Percentiles rank a stretch among this genome's conserved stretches.
Evolutionary conservation across 2,329 filamentous ascomycete species (phyloP).

Genomic region (Fusarium sacchari): DNA sequence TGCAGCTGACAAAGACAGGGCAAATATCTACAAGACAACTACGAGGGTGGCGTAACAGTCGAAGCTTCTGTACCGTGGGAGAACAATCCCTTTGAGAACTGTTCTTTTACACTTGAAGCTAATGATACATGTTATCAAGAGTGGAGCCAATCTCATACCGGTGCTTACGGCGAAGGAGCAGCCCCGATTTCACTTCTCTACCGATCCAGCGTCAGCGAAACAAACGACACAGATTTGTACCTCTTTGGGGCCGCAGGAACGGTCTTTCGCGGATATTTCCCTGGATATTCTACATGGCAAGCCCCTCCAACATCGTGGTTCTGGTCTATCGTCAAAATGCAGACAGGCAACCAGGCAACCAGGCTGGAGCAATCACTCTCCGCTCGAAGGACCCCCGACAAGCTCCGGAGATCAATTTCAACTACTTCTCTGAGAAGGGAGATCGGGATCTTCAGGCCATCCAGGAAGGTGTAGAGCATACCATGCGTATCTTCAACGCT

Average conservation of each 20-base stretch:
- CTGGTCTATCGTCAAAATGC: conserved; percentile 61
- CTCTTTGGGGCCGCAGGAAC: conserved; percentile 43
- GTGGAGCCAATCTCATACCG: conserved; percentile 41
- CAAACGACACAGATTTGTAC: conserved; percentile 45
- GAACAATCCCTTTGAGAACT: conserved; percentile 22
- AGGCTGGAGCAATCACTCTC: conserved; percentile 68
- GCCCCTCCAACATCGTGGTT: conserved; percentile 40
- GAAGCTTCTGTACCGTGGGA: conserved; percentile 28
- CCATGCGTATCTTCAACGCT: conserved; percentile 40
- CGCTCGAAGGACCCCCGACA: conserved; percentile 70
- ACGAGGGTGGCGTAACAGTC: conserved; percentile 40
- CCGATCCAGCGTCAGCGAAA: conserved; percentile 44
- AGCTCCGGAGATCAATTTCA: conserved; percentile 69
- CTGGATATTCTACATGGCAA: conserved; percentile 46
- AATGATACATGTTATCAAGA: conserved; percentile 49
- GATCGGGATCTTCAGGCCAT: conserved; percentile 17
- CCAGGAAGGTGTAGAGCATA: conserved; percentile 30
- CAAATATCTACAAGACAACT: conserved; percentile 44
- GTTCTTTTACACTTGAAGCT: conserved; percentile 7
- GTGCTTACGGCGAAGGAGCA: conserved; percentile 41
- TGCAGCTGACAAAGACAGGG: neutral
- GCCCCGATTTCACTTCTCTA: conserved; percentile 37
- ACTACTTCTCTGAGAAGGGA: conserved; percentile 59
- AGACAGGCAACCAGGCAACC: conserved; percentile 72
- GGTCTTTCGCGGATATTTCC: conserved; percentile 45